Conservation (phyloP, 306 rosid genomes). For the Pyrus communis region DNA sequence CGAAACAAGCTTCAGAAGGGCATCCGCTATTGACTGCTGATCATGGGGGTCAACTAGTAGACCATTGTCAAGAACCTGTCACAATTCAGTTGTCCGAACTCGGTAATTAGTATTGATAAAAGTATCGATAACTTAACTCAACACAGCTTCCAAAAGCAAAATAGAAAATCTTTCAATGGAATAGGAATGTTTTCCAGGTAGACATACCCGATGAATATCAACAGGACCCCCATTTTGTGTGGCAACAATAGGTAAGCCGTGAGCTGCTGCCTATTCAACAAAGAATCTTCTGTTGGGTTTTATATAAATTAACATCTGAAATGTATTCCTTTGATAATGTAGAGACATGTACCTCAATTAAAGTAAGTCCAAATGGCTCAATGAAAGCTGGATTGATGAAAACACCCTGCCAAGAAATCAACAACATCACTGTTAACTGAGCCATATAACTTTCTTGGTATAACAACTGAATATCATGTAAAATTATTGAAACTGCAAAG, state of each 20-base stretch:
- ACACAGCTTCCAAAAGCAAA: not conserved
- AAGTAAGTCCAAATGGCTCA: constrained; percentile 59
- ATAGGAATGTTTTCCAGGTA: not conserved
- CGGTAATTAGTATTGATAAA: not conserved
- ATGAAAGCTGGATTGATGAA: constrained; percentile 60
- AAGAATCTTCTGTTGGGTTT: not conserved
- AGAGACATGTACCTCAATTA: constrained; percentile 36
- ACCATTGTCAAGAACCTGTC: constrained; percentile 43
- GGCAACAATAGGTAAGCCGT: constrained; percentile 58
- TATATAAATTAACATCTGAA: not conserved
- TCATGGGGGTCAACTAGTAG: constrained; percentile 55
- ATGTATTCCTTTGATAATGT: not conserved
- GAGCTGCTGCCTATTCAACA: constrained; percentile 47
- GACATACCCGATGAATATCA: constrained; percentile 46
- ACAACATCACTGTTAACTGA: not conserved
- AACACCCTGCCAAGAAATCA: constrained; percentile 38
- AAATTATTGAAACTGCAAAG: not conserved
- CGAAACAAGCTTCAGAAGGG: constrained; percentile 60
- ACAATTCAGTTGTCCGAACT: not conserved
- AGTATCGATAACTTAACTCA: not conserved
- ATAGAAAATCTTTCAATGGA: not conserved
- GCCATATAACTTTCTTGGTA: not conserved
- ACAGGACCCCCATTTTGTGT: constrained; percentile 58
- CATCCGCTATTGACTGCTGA: constrained; percentile 47
- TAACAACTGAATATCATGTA: not conserved